Evolutionary conservation across 352 stramenopile species (phyloP), one percentile per base, ranked within the genome.

Genomic region (Phytopythium litorale): DNA sequence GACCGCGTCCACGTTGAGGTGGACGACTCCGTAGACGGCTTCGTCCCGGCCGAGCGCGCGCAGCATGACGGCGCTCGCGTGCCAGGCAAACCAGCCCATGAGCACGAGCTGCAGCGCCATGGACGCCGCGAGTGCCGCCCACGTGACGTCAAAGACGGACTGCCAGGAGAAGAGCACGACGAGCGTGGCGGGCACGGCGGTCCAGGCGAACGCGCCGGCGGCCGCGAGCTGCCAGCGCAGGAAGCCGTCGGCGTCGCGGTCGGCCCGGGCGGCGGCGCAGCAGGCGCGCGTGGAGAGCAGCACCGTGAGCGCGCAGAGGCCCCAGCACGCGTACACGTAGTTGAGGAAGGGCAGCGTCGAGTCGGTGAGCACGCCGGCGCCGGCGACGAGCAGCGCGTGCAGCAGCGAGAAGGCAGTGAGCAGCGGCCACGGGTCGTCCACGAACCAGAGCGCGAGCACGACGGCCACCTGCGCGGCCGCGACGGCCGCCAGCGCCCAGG

Each of bases 351-450:
- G 52, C 19, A 58, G 52, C 30, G 30, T 46, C 52, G 52, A 58
- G 52, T 58, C 52, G 19, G 43, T 0, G 19, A 21, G 23, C 2
- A n/a, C 30, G 18, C 30, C 52, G 33, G 28, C 19, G 52, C 32
- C 52, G 19, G 33, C 52, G 15, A 58, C 33, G 19, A 58, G 33
- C 30, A 58, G 52, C 52, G 52, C 19, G 52, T 58, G 52, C 52
- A 58, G 33, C 52, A 58, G 52, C 52, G 52, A 58, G 52, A 58
- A 58, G 52, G 21, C 11, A 2, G n/a, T 33, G 32, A 58, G 52
- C 52, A 58, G 33, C 32, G 33, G 52, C 52, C 52, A 58, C n/a
- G 52, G 52, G 52, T 58, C 52, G 52, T 58, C 52, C 52, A 46
- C 52, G 33, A 58, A 33, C 52, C 52, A 58, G 32, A 58, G 52